Base-by-base conservation (phyloP, 148 eudicot species). In the Camellia sinensis region DNA sequence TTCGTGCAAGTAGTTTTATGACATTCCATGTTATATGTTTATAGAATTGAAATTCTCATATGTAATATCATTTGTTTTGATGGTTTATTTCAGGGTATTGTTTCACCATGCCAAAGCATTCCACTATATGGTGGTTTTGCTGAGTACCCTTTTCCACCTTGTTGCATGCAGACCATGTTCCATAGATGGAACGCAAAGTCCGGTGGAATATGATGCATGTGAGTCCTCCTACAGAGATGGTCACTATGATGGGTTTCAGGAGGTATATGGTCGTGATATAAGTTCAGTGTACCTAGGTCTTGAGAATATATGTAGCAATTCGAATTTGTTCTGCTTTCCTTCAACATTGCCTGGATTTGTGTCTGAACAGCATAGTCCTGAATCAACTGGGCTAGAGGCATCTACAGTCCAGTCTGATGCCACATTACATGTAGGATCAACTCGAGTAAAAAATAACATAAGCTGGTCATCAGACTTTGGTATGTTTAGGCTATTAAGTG, bases 251-350 rank as follows among this genome's bases (percentile, higher is more conserved):
- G 76, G 79, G 79, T 79, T 79, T 66, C 84, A 78, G 56, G 87
- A 88, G 78, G 81, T 44, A 21, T 85, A 71, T 63, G 69, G 77
- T 59, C 85, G 76, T 62, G 79, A 81, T 76, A 22, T 73, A 45
- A 67, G 65, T 81, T 82, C 82, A 48, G 83, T 71, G 50, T 29
- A 70, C 40, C 86, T 62, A 15, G 77, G 80, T 61, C 78, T 80
- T 56, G 91, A 86, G 71, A 75, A 82, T 79, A 75, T 84, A 56
- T 88, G 91, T 71, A 72, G 82, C 54, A 67, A 80, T 83, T 82
- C 93, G 22, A 83, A 89, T 74, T 74, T 78, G 74, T 88, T 88
- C 69, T 86, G 89, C 85, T 86, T 93, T 78, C 88, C 86, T 72
- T 92, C 93, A 9, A 84, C 91, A 56, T 79, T 85, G 15, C 74